Evolutionary conservation across 2,329 filamentous ascomycete species (phyloP).

Genomic region (Aspergillus hiratsukae): DNA sequence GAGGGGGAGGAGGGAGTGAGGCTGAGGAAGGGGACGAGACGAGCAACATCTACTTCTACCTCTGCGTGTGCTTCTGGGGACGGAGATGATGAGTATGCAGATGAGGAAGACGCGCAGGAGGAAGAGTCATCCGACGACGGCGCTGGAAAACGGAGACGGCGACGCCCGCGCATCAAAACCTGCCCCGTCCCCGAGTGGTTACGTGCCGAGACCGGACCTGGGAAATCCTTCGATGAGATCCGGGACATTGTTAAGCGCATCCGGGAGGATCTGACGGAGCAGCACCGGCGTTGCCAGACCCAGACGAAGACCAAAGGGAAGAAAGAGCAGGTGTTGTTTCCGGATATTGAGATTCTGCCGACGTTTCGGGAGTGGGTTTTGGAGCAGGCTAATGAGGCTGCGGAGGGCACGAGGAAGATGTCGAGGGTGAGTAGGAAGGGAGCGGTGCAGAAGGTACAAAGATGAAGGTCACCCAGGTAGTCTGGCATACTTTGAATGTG

Average conservation of each 20-base stretch:
- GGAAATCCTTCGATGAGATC: slow-evolving; percentile 29
- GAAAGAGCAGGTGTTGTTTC: slow-evolving; percentile 23
- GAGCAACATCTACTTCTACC: not conserved
- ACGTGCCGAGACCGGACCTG: slow-evolving; percentile 14
- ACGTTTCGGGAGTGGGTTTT: slow-evolving; percentile 21
- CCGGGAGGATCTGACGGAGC: slow-evolving; percentile 16
- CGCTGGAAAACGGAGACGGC: no score
- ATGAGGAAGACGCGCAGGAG: not conserved
- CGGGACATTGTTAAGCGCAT: slow-evolving; percentile 23
- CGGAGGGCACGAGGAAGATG: not conserved
- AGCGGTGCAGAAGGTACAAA: slow-evolving; percentile 2
- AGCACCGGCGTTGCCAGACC: not conserved
- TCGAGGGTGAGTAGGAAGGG: slow-evolving; percentile 2
- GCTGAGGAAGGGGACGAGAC: no score
- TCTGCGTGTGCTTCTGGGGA: not conserved
- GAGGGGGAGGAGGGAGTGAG: no score
- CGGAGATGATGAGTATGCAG: not conserved
- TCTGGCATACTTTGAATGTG: not conserved
- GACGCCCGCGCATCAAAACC: slow-evolving; percentile 24
- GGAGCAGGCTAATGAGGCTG: not conserved
- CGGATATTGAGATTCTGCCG: slow-evolving; percentile 40
- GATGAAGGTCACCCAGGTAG: not conserved
- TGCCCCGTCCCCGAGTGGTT: slow-evolving; percentile 35
- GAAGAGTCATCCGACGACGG: not conserved
- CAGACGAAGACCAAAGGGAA: not conserved